Conservation (phyloP, 768 basidiomycete species). For the Leucocoprinus leucothites region DNA sequence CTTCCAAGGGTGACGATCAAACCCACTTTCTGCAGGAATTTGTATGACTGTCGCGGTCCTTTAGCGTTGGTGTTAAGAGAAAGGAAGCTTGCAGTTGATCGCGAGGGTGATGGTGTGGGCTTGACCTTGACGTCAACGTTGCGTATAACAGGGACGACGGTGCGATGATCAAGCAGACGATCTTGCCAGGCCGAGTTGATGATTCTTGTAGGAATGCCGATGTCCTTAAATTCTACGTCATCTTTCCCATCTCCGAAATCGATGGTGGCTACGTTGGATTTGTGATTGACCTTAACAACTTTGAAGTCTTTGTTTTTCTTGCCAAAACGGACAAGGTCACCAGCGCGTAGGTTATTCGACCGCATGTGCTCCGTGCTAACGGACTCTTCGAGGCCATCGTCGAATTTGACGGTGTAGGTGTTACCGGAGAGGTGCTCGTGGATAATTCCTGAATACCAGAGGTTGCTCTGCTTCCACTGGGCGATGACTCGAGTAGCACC, state of each 20-base stretch:
- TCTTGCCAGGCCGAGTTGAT: constrained; percentile 52
- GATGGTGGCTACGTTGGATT: constrained; percentile 33
- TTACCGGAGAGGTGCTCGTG: constrained; percentile 28
- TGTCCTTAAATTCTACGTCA: constrained; percentile 30
- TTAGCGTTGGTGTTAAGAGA: constrained; percentile 24
- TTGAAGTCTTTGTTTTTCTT: background rate
- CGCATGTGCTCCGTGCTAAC: constrained; percentile 56
- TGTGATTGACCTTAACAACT: constrained; percentile 12
- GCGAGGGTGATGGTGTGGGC: constrained; percentile 52
- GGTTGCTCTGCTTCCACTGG: constrained; percentile 56
- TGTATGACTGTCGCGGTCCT: constrained; percentile 21
- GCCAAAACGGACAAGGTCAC: constrained; percentile 50
- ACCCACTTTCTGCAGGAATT: constrained; percentile 46
- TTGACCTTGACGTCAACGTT: constrained; percentile 28
- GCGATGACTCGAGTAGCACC: constrained; percentile 65
- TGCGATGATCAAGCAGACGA: constrained; percentile 39
- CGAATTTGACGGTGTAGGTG: constrained; percentile 57
- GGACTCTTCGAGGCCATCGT: constrained; percentile 50
- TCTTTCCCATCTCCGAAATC: constrained; percentile 35
- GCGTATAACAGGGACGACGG: constrained; percentile 39
- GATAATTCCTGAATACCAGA: constrained; percentile 61
- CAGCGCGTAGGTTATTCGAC: constrained; percentile 41
- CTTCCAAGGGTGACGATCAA: constrained; percentile 55
- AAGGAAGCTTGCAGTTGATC: constrained; percentile 28
- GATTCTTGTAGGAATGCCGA: constrained; percentile 51